These are phyloP conservation scores for Kwoniella newhampshirensis DNA, from an alignment of 768 basidiomycete genomes.

Conservation along the genomic window DNA sequence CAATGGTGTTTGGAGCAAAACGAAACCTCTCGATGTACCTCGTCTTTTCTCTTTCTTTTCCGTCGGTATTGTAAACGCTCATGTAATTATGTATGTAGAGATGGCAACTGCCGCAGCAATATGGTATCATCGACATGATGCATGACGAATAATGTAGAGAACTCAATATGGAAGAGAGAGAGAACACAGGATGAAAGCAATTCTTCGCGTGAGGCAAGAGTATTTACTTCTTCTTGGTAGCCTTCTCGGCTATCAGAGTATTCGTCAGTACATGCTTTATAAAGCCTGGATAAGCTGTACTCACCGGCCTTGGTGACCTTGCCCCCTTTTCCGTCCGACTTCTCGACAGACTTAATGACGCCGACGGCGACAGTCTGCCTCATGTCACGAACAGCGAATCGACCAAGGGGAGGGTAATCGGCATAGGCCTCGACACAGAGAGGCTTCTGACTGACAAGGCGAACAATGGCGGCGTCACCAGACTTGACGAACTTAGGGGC, in stretches of 20 bases:
- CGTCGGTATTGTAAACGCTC: no score
- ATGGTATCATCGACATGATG: conserved; percentile 8
- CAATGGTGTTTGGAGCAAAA: no score
- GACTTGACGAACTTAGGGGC: conserved; percentile 98
- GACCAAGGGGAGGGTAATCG: conserved; percentile 98
- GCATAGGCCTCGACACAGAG: conserved; percentile 85
- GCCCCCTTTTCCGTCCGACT: conserved; percentile 74
- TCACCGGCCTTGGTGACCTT: conserved; percentile 60
- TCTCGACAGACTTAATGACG: conserved; percentile 94
- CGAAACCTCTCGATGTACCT: no score
- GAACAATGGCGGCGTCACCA: conserved; percentile 98
- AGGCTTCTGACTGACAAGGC: conserved; percentile 93
- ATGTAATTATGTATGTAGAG: no score
- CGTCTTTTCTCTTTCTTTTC: no score
- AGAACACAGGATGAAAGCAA: conserved; percentile 1
- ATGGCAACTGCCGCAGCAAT: background rate
- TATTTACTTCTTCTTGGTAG: conserved; percentile 35
- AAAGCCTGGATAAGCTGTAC: no score
- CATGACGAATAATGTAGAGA: conserved; percentile 14
- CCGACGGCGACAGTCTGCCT: conserved; percentile 98
- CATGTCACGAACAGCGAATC: conserved; percentile 97
- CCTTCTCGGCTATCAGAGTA: conserved; percentile 6
- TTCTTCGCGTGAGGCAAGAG: background rate
- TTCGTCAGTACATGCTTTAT: conserved; percentile 16
- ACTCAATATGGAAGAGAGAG: conserved; percentile 7